Conservation (phyloP, 768 basidiomycete genomes). For the Xerocomellus chrysenteron region DNA sequence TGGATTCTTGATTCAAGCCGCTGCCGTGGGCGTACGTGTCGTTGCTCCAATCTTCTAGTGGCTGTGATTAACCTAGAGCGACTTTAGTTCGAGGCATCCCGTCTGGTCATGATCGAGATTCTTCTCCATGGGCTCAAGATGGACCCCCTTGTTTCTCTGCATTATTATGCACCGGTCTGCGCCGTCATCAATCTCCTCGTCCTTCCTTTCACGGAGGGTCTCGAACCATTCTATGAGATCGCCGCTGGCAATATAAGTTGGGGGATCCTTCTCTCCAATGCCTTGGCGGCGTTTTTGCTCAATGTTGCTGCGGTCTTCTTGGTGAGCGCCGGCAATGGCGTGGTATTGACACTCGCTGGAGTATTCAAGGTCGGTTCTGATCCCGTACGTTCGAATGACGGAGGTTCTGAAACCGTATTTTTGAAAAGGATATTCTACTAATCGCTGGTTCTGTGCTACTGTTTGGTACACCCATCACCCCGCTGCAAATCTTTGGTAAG, state of each 20-base stretch:
- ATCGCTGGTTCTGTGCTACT: constrained; percentile 88
- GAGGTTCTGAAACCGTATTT: constrained; percentile 9
- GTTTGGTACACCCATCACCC: constrained; percentile 78
- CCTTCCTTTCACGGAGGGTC: constrained; percentile 90
- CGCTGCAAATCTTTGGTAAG: constrained; percentile 79
- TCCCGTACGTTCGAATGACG: not conserved
- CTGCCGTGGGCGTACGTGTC: constrained; percentile 68
- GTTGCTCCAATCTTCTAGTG: not conserved
- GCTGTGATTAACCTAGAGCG: not conserved
- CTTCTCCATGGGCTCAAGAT: constrained; percentile 94
- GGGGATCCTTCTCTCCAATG: constrained; percentile 77
- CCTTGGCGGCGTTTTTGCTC: constrained; percentile 80
- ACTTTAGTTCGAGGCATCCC: constrained; percentile 82
- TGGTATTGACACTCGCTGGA: constrained; percentile 90
- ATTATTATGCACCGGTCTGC: constrained; percentile 97
- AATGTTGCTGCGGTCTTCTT: constrained; percentile 95
- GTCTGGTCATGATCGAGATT: constrained; percentile 95
- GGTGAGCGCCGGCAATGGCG: constrained; percentile 82
- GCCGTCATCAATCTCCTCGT: constrained; percentile 83
- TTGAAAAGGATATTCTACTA: constrained; percentile 81
- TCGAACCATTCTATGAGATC: constrained; percentile 79
- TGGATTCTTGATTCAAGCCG: constrained; percentile 86
- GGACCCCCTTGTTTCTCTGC: constrained; percentile 93
- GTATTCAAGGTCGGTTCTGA: constrained; percentile 73
- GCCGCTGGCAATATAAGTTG: constrained; percentile 55